Base-by-base conservation (phyloP, 345 rosid genomes). In the Leavenworthia alabamica region DNA sequence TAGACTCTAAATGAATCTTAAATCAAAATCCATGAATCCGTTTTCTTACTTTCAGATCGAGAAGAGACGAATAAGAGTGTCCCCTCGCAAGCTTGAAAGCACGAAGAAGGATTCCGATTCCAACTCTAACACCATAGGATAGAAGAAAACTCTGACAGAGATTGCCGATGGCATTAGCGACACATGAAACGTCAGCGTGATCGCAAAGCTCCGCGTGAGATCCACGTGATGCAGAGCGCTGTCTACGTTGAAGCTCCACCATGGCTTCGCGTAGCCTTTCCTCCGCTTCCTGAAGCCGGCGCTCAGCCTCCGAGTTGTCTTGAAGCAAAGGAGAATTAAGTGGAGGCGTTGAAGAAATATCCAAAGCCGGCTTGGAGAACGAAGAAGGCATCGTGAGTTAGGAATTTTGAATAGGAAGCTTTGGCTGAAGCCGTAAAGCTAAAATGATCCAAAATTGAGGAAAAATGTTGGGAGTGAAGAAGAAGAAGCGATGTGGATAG, bases 11-110 rank as follows among this genome's bases (percentile, higher is more conserved):
- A 6, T n/a, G n/a, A 39, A 14, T 50, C 42, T 22, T 58, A 7
- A 42, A 8, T 5, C 16, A 35, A 46, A 12, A 11, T 7, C 10
- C 36, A 4, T 40, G 14, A 8, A 5, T 11, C 17, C 56, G 90
- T 97, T 91, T 94, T 94, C 54, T n/a, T n/a, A n/a, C n/a, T n/a
- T n/a, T n/a, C n/a, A 94, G 95, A 88, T 94, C 97, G 65, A 94
- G 97, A 17, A 94, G 81, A 7, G 96, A 90, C 7, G 93, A 81
- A 70, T 90, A 94, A 22, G 97, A 94, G 58, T 88, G 92, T 9
- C 96, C 70, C 65, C 85, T 83, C 8, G 83, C 97, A 33, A 94
- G 99, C 83, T 90, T 90, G 71, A 94, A 94, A 68, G 97, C 99
- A 50, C 99, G 96, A 58, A 94, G 91, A 27, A 94, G 83, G 62